Evolutionary conservation across 2,329 filamentous ascomycete genomes (phyloP).

Genomic region (Cordyceps javanica): DNA sequence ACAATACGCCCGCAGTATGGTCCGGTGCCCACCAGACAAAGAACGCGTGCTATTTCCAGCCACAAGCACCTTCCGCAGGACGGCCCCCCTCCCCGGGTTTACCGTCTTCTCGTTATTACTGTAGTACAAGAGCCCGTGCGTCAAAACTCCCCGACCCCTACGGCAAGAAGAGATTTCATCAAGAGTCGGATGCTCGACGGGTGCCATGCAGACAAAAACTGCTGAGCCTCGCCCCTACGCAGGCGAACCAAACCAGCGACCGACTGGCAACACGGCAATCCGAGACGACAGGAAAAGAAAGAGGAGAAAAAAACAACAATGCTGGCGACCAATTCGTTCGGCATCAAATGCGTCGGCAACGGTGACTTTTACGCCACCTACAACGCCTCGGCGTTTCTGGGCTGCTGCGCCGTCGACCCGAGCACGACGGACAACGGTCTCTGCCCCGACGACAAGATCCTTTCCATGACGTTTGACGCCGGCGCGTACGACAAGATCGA

Average conservation of each 20-base stretch:
- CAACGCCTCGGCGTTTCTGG: slow-evolving; percentile 29
- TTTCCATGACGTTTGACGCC: slow-evolving; percentile 23
- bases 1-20: neutral
- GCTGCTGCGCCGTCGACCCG: slow-evolving; percentile 34
- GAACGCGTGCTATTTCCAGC: neutral
- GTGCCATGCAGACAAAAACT: too few relatives aligned
- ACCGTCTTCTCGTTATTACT: neutral
- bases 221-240: too few relatives aligned
- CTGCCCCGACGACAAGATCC: slow-evolving; percentile 27
- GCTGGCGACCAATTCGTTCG: slow-evolving; percentile 14
- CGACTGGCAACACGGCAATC: neutral
- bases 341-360: slow-evolving; percentile 25
- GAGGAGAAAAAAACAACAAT: neutral
- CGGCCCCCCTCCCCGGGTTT: neutral
- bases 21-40: neutral
- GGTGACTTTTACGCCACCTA: slow-evolving; percentile 32
- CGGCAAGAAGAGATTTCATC: too few relatives aligned
- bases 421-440: slow-evolving; percentile 24
- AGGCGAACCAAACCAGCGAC: too few relatives aligned
- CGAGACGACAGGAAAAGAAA: neutral
- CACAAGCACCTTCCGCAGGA: neutral
- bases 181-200: too few relatives aligned
- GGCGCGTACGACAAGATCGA: slow-evolving; percentile 22
- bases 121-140: neutral
- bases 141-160: neutral